Base-by-base conservation (phyloP, 192 early-diverging fungal genomes). In the Bifiguratus adelaidae region DNA sequence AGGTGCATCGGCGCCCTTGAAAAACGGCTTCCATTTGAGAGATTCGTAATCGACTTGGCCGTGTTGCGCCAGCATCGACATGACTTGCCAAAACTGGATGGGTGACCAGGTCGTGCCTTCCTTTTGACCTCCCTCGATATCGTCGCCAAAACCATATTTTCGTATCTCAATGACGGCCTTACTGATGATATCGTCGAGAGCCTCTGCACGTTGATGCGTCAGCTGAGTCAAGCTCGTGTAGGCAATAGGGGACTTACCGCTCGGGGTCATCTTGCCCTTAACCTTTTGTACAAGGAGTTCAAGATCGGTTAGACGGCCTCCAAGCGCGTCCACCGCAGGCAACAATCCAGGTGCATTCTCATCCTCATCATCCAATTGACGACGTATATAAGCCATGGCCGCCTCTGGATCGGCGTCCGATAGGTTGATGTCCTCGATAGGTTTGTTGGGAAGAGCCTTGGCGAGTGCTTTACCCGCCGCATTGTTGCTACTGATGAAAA, bases 271-370 rank as follows among this genome's bases (percentile, higher is more conserved):
- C 19, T 89, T 85, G 4, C 84, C 71, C 33, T 85, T 74, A 30
- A 96, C 82, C 55, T 96, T 96, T 46, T 89, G 85, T 25, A 92
- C 78, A 55, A 95, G 77, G 9, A 91, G 53, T 60, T 92, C 81
- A 25, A 99, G 61, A 65, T 99, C 92, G 25, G 83, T 88, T 13
- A 95, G 60, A 13, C 96, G 77, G 15, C 96, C 96, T 21, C 94
- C 96, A 11, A 99, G 67, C 1, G 73, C 72, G 19, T 67, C 47
- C 12, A 95, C 83, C 5, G 71, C 70, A 7, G 46, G 26, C n/a
- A 44, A 44, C 22, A 78, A 38, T 27, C 55, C 45, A 7, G 13
- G 20, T 13, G 15, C 18, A 3, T 35, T 16, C 4, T 21, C 15
- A 7, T 64, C 48, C 3, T 47, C 44, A 15, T 50, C 45, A 45